phyloP scores from a whole-genome alignment of 2,329 filamentous ascomycete species.

The Colletotrichum cordylinicola region DNA sequence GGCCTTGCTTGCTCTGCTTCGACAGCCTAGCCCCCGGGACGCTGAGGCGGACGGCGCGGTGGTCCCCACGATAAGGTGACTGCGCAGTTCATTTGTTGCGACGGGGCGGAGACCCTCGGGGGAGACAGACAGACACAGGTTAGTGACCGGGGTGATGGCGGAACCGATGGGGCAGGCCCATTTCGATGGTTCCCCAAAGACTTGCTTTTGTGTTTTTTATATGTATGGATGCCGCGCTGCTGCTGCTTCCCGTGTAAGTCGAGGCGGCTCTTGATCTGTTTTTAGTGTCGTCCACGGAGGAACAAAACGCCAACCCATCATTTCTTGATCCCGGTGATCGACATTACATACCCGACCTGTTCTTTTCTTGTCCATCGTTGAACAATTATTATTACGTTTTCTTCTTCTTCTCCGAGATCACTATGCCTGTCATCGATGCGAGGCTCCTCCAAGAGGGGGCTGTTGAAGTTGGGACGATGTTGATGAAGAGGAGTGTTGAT shows the following conservation, averaged over 20 bases:
- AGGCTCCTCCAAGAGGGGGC: slow-evolving; percentile 2
- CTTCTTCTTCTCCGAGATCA: not conserved
- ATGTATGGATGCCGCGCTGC: not conserved
- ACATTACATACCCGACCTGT: not conserved
- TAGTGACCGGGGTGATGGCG: not conserved
- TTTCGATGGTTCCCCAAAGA: not conserved
- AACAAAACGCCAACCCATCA: not conserved
- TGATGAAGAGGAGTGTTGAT: slow-evolving; percentile 17
- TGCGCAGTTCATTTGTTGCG: not conserved
- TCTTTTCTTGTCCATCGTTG: not conserved
- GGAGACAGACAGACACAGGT: not conserved
- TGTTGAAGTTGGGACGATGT: not conserved
- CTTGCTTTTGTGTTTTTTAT: not conserved
- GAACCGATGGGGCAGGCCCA: not conserved
- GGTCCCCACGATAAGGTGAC: not conserved
- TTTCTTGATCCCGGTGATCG: slow-evolving; percentile 15
- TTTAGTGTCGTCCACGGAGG: not conserved
- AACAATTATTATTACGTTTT: not conserved
- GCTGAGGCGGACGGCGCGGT: not conserved
- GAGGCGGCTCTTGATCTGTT: not conserved
- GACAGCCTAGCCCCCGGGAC: not conserved
- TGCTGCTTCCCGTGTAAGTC: not conserved
- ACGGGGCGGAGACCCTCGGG: not conserved
- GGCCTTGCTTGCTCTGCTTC: not conserved
- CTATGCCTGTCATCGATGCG: slow-evolving; percentile 14